phyloP scores from a whole-genome alignment of 176 grass and related monocot species.

The Musa acuminata region DNA sequence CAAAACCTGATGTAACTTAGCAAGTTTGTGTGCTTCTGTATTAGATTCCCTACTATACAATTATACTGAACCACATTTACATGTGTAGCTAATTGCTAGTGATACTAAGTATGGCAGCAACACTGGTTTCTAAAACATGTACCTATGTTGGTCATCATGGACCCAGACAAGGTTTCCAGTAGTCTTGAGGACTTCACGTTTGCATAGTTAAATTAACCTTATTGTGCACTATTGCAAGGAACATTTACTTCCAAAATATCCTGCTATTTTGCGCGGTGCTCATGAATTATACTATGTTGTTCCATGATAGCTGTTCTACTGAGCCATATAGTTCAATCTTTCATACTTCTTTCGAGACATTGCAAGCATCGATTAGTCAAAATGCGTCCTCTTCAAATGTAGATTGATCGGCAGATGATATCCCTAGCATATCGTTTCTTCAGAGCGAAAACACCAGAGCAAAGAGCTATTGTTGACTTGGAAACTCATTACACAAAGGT shows the following conservation, averaged over 20 bases:
- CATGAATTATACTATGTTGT: no score
- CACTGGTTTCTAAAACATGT: neutral
- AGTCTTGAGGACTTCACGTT: neutral
- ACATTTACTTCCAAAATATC: no score
- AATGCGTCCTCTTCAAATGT: neutral
- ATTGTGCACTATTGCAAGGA: neutral
- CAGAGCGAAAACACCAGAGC: slow-evolving; percentile 59
- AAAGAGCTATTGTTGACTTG: slow-evolving; percentile 63
- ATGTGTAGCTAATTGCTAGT: no score
- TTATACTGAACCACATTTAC: no score
- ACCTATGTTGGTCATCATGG: neutral
- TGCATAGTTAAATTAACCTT: neutral
- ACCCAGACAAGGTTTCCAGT: neutral
- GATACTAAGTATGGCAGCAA: no score
- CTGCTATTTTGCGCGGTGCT: no score
- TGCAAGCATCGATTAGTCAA: neutral
- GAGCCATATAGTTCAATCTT: no score
- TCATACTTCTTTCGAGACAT: neutral
- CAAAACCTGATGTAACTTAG: no score
- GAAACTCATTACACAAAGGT: slow-evolving; percentile 83
- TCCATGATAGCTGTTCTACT: no score
- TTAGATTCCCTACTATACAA: no score
- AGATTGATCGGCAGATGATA: slow-evolving; percentile 57
- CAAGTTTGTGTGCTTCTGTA: no score
- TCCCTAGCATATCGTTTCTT: slow-evolving; percentile 56